A percentile compares a stretch with the other conserved stretches of the same genome.
Evolutionary conservation across 768 basidiomycete species (phyloP).

Genomic region (Baorangia bicolor): DNA sequence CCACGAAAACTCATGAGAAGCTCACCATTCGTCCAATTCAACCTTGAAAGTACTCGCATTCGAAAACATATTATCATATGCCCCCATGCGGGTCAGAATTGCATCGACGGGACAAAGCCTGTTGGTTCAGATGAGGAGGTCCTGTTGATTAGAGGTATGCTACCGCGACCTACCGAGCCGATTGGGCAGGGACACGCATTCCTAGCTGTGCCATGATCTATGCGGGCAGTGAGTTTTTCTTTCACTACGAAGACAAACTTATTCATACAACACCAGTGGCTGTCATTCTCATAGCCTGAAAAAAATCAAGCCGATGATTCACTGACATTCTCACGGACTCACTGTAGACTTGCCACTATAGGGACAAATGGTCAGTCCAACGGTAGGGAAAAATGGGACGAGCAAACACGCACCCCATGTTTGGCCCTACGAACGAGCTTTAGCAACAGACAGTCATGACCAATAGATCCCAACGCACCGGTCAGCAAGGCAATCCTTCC

Average conservation of each 20-base stretch:
- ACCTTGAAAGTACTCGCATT: constrained; percentile 97
- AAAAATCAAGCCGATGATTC: constrained; percentile 1
- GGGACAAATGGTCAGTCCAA: neutral
- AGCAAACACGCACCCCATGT: constrained; percentile 70
- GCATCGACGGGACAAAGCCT: constrained; percentile 88
- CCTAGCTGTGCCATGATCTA: constrained; percentile 94
- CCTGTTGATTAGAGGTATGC: neutral
- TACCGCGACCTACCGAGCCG: constrained; percentile 56
- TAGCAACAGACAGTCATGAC: neutral
- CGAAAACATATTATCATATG: constrained; percentile 96
- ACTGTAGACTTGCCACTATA: constrained; percentile 76
- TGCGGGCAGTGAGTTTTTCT: constrained; percentile 3
- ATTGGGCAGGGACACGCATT: constrained; percentile 88
- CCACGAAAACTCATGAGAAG: neutral
- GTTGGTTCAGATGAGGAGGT: constrained; percentile 6
- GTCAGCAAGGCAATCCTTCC: constrained; percentile 84
- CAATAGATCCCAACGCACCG: constrained; percentile 44
- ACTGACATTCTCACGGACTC: constrained; percentile 9
- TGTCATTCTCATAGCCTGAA: constrained; percentile 89
- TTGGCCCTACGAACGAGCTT: constrained; percentile 53
- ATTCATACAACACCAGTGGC: constrained; percentile 78
- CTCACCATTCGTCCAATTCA: constrained; percentile 93
- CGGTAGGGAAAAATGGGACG: neutral
- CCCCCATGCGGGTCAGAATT: constrained; percentile 97
- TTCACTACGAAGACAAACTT: neutral